Evolutionary conservation across 169 alveolate genomes (phyloP).

Genomic region (Plasmodium chabaudi): DNA sequence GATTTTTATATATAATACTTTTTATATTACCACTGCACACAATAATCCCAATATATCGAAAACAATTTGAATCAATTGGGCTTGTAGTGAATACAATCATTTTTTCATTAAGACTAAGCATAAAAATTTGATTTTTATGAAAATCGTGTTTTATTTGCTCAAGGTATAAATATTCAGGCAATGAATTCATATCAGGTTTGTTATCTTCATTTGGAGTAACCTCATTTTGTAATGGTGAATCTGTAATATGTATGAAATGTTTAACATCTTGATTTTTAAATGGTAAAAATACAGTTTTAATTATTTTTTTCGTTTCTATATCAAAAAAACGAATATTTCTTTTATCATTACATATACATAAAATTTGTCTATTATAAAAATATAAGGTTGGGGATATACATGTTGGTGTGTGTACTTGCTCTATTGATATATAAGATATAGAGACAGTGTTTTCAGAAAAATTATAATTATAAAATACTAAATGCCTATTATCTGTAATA

Average conservation of each 20-base stretch:
- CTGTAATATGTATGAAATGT: slow-evolving; percentile 15
- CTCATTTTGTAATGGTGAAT: background rate
- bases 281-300: slow-evolving; percentile 66
- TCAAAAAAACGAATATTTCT: slow-evolving; percentile 60
- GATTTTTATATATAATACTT: slow-evolving; percentile 32
- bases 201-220: background rate
- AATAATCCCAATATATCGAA: slow-evolving; percentile 57
- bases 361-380: slow-evolving; percentile 51
- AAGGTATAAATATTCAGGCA: background rate
- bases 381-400: slow-evolving; percentile 38
- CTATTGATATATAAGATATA: slow-evolving; percentile 39
- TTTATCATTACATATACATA: slow-evolving; percentile 69
- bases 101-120: slow-evolving; percentile 59
- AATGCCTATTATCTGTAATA: slow-evolving; percentile 45
- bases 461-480: slow-evolving; percentile 56
- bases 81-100: slow-evolving; percentile 66
- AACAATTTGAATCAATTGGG: slow-evolving; percentile 62
- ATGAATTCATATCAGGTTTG: background rate
- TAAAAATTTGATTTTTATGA: slow-evolving; percentile 48
- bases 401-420: slow-evolving; percentile 61
- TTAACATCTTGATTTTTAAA: slow-evolving; percentile 35
- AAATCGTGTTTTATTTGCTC: slow-evolving; percentile 16
- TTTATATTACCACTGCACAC: slow-evolving; percentile 61
- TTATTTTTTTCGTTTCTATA: slow-evolving; percentile 58
- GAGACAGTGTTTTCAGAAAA: slow-evolving; percentile 18